A percentile compares a stretch with the other conserved stretches of the same genome.
Evolutionary conservation across 805 yeast species (phyloP).

Genomic region (Lachancea waltii): DNA sequence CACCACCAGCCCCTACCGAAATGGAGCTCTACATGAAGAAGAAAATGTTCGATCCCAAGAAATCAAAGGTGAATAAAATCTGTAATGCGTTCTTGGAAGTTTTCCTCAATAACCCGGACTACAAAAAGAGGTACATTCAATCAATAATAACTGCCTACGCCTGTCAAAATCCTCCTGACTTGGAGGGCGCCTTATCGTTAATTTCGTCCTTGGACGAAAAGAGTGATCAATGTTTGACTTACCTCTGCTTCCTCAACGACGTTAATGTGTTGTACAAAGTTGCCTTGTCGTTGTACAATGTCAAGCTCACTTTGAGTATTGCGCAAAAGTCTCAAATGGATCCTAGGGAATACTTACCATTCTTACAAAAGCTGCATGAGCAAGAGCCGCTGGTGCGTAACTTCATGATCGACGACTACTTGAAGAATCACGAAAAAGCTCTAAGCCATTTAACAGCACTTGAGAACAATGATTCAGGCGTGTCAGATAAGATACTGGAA

Average conservation of each 20-base stretch:
- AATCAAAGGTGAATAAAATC: constrained; percentile 65
- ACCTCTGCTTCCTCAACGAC: constrained; percentile 85
- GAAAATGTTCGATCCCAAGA: constrained; percentile 33
- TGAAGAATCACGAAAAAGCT: constrained; percentile 65
- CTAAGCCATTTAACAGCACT: constrained; percentile 54
- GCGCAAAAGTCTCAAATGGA: constrained; percentile 98
- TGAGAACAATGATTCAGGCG: constrained; percentile 28
- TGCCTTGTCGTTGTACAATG: constrained; percentile 76
- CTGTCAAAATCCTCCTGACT: constrained; percentile 81
- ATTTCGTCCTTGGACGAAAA: constrained; percentile 47
- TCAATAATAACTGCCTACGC: constrained; percentile 87
- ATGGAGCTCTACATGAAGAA: constrained; percentile 39
- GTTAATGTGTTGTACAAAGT: constrained; percentile 74
- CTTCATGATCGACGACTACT: constrained; percentile 72
- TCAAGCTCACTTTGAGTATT: constrained; percentile 68
- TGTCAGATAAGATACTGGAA: constrained; percentile 53
- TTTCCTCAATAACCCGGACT: constrained; percentile 42
- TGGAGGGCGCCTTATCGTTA: constrained; percentile 62
- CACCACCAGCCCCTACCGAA: constrained; percentile 31
- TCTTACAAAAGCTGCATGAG: constrained; percentile 69
- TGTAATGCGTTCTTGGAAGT: constrained; percentile 65
- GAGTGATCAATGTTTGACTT: constrained; percentile 64
- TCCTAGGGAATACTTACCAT: constrained; percentile 94
- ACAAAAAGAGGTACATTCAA: constrained; percentile 56
- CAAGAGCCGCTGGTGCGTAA: constrained; percentile 60